These are phyloP conservation scores for Secale cereale DNA, from an alignment of 176 grass and related monocot species.

Conservation along the genomic window DNA sequence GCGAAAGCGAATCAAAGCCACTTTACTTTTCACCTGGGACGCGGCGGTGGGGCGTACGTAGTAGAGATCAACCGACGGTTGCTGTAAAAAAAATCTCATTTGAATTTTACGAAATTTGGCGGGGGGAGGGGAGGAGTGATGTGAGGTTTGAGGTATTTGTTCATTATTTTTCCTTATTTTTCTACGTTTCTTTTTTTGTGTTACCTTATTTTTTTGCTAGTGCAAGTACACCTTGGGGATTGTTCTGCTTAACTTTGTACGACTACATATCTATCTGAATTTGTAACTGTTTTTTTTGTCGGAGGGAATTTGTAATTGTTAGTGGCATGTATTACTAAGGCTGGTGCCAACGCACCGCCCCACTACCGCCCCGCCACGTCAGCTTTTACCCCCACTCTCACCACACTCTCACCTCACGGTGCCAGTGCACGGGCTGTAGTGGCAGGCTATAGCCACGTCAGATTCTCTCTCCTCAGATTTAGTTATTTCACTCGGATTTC, in stretches of 20 bases:
- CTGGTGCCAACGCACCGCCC: too few species aligned
- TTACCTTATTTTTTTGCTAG: slow-evolving; percentile 32
- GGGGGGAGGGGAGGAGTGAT: not conserved
- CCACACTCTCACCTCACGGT: too few species aligned
- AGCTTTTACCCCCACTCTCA: too few species aligned
- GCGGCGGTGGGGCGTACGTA: not conserved
- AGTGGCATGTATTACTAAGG: slow-evolving; percentile 6
- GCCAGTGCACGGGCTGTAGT: too few species aligned
- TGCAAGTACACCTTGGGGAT: slow-evolving; percentile 41
- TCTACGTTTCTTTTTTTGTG: slow-evolving; percentile 25
- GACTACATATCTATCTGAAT: slow-evolving; percentile 14
- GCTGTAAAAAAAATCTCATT: slow-evolving; percentile 46
- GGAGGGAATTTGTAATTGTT: slow-evolving; percentile 2
- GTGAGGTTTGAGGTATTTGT: slow-evolving; percentile 44
- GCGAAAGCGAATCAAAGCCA: slow-evolving; percentile 14
- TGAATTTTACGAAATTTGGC: slow-evolving; percentile 49
- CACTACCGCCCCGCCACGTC: too few species aligned
- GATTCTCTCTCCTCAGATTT: too few species aligned
- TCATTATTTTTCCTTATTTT: not conserved
- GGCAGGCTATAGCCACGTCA: too few species aligned
- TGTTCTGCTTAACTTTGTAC: slow-evolving; percentile 30
- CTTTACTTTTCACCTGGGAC: slow-evolving; percentile 30
- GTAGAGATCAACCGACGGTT: slow-evolving; percentile 32
- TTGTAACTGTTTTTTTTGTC: not conserved
- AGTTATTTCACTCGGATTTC: too few species aligned